Evolutionary conservation across 164 flowering plant genomes (phyloP), one percentile per base, ranked within the genome.

Genomic region (Vitis rupestris): DNA sequence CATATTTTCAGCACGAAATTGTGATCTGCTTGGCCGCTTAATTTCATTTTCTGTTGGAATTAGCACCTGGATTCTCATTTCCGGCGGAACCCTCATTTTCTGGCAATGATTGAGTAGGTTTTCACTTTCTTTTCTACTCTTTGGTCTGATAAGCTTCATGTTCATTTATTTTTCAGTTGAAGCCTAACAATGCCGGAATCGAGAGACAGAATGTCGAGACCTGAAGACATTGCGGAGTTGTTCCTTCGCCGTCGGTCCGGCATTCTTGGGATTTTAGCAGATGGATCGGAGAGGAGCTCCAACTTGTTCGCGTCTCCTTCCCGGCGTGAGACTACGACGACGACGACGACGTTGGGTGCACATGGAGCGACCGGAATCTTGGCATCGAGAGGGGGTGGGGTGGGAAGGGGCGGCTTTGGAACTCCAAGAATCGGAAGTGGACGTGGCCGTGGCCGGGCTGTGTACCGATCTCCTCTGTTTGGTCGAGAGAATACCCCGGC

Each of bases 151-250:
- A 3, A 37, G 44, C 44, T 15, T 9, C 8, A 5, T 30, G 15
- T 29, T 37, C 19, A 14, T 52, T 15, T 13, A 17, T 23, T 52
- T 66, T 44, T n/a, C 29, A 29, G n/a, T 56, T 52, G 57, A 64
- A 68, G 37, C 2, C 16, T 16, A 1, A 70, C 10, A 60, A 84
- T 84, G 90, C 75, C 87, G 14, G 85, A 85, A 66, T 17, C 89
- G 12, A 82, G 91, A 59, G 91, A 87, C 49, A 79, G 88, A 15
- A 29, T 82, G 8, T 10, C 50, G 17, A 76, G 83, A 68, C 76
- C 82, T 1, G 77, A 73, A 8, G 82, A 82, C 16, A 1, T 73
- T 0, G 80, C 84, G 0, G 72, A 63, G 8, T 15, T 66, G 10
- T 76, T 72, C 31, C 63, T 59, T 57, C 74, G 69, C 10, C 75